phyloP scores from a whole-genome alignment of 495 filamentous ascomycete genomes.

The Aspergillus cristatus region DNA sequence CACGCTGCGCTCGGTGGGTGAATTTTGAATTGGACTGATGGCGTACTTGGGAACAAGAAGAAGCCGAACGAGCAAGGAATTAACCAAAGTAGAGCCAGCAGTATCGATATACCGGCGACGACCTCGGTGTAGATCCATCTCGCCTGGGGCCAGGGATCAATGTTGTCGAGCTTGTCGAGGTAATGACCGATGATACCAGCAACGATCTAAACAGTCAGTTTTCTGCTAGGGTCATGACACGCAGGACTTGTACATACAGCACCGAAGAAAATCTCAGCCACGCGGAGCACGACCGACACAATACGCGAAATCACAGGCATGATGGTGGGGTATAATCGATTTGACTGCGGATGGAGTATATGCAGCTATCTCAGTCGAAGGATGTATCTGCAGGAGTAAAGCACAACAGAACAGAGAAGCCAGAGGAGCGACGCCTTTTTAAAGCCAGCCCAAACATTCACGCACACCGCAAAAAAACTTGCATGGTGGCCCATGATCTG shows the following conservation, averaged over 20 bases:
- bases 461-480: no score
- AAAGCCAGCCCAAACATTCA: no score
- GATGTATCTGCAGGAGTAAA: no score
- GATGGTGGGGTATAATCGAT: slow-evolving; percentile 5
- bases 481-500: no score
- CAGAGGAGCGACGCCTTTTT: no score
- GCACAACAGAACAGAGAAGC: no score
- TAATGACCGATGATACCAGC: slow-evolving; percentile 49
- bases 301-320: slow-evolving; percentile 45
- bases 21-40: no score
- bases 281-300: slow-evolving; percentile 39
- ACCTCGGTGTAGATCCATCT: slow-evolving; percentile 55
- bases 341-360: background rate
- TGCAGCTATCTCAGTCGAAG: no score
- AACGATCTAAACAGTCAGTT: slow-evolving; percentile 30
- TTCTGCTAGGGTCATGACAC: background rate
- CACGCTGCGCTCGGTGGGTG: background rate
- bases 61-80: slow-evolving; percentile 43
- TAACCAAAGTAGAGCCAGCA: slow-evolving; percentile 45
- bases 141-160: slow-evolving; percentile 29
- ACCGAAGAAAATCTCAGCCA: slow-evolving; percentile 33
- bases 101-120: slow-evolving; percentile 44
- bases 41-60: slow-evolving; percentile 35
- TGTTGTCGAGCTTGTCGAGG: slow-evolving; percentile 26
- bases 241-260: slow-evolving; percentile 19